Evolutionary conservation across 495 filamentous ascomycete species (phyloP).

Genomic region (Hypoxylon lienhwacheense): DNA sequence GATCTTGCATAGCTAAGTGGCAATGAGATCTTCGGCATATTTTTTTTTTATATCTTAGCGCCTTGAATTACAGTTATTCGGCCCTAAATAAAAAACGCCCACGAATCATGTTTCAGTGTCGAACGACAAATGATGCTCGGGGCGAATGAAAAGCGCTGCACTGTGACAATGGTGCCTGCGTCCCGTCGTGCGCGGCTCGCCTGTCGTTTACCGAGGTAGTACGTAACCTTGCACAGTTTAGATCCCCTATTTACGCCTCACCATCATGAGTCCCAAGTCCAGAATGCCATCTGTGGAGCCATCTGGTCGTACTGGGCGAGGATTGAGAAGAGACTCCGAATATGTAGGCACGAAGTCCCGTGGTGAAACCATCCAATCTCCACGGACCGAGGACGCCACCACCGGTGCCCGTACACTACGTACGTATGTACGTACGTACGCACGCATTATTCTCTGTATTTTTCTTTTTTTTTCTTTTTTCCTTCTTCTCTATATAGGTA

Average conservation of each 20-base stretch:
- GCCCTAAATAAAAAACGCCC: constrained; percentile 29
- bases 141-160: constrained; percentile 29
- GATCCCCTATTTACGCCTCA: constrained; percentile 27
- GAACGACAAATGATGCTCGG: constrained; percentile 34
- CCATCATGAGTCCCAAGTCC: constrained; percentile 7
- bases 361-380: constrained; percentile 27
- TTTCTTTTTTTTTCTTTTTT: background rate
- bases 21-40: constrained; percentile 38
- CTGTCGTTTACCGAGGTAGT: constrained; percentile 33
- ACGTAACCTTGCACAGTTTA: constrained; percentile 26
- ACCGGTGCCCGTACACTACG: too few relatives aligned
- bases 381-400: constrained; percentile 3
- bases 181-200: constrained; percentile 34
- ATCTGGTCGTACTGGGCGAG: constrained; percentile 22
- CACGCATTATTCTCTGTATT: background rate
- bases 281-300: constrained; percentile 16
- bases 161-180: constrained; percentile 36
- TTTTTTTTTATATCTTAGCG: constrained; percentile 35
- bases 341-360: constrained; percentile 7
- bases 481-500: too few relatives aligned
- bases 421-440: too few relatives aligned
- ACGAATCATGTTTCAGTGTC: constrained; percentile 37
- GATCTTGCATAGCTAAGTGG: constrained; percentile 38
- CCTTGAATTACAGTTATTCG: constrained; percentile 31
- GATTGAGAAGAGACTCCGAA: constrained; percentile 5